Evolutionary conservation across 2,329 filamentous ascomycete species (phyloP), one percentile per base, ranked within the genome.

Genomic region (Venturiaceae sp.): DNA sequence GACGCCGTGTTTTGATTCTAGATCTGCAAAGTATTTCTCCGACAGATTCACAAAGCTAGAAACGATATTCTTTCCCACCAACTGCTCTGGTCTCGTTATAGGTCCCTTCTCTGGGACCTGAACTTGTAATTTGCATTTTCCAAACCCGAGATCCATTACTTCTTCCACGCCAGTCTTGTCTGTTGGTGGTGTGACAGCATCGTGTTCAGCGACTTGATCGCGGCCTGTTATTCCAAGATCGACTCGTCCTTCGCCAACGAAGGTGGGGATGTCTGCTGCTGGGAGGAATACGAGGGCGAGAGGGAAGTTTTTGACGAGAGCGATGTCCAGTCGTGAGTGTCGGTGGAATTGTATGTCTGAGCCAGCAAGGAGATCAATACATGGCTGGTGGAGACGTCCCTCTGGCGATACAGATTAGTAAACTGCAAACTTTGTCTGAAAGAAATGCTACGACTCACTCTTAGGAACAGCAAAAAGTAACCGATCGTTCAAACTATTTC

Each of bases 401-500:
- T 99, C 91, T 95, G 68, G 23, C 7, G 19, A 19, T 3, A 5
- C 8, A n/a, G 13, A 50, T 50, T 9, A 50, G 44, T 16, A n/a
- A 50, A 19, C 23, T 32, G 26, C 47, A 28, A 14, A 32, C 16
- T 34, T 26, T 57, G 33, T 8, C 16, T 37, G 11, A 16, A 4
- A 11, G 55, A 57, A 64, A 63, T 55, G 61, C 61, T 63, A 60
- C 55, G 58, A 84, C 88, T 79, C 78, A 92, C 90, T 99, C 78
- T 99, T 99, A 61, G 94, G 94, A n/a, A 99, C 90, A 62, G 94
- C 94, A 71, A 99, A 96, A 62, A 97, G 83, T 59, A 97, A 82
- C 64, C 94, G 88, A 69, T 92, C 92, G 80, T 94, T 90, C 71
- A 96, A 82, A 78, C 91, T 95, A 64, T 57, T 13, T 21, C 58